These are phyloP conservation scores for Phragmites australis DNA, from an alignment of 176 grass and related monocot genomes.

Conservation along the genomic window DNA sequence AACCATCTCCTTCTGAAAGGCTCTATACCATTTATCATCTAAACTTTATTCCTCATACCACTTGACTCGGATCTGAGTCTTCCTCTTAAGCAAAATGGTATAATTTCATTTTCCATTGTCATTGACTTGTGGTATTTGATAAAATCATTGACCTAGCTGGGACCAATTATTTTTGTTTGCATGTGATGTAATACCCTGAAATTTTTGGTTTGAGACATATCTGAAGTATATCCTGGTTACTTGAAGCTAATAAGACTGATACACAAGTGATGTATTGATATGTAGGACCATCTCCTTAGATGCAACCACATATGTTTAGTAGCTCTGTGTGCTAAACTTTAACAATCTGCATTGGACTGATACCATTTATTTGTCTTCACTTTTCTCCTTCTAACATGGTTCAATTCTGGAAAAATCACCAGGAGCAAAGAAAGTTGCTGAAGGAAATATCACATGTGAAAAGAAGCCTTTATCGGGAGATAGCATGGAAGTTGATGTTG, in stretches of 20 bases:
- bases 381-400: conserved; percentile 1
- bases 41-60: neutral
- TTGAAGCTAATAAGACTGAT: neutral
- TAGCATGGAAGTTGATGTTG: conserved; percentile 55
- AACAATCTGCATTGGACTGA: neutral
- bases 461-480: conserved; percentile 34
- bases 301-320: neutral
- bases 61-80: neutral
- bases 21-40: neutral
- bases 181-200: neutral
- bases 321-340: neutral
- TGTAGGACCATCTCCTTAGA: neutral
- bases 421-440: conserved; percentile 51
- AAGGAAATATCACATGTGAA: conserved; percentile 29
- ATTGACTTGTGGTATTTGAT: neutral
- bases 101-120: neutral
- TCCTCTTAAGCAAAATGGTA: neutral
- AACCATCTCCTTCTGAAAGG: neutral
- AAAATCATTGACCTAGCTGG: neutral
- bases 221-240: neutral
- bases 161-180: neutral
- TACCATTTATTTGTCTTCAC: neutral
- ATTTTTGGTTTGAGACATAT: conserved; percentile 12
- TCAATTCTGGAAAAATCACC: conserved; percentile 24
- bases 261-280: neutral